These are phyloP conservation scores for Geotrichum restrictum DNA, from an alignment of 1,139 yeast species.

Conservation along the genomic window DNA sequence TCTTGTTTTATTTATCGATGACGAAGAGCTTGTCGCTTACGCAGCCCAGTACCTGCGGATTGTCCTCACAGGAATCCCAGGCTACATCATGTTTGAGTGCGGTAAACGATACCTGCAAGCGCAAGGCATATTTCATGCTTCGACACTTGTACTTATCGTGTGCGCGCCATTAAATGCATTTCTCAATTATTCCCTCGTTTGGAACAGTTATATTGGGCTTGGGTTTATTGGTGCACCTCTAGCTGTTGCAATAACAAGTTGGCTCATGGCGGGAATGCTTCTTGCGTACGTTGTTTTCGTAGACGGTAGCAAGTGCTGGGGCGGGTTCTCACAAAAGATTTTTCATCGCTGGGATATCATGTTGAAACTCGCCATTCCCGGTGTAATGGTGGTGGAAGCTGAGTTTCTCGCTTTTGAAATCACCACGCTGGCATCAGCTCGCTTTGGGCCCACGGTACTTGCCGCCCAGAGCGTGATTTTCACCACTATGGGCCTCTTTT, in stretches of 20 bases:
- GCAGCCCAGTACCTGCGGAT: conserved; percentile 64
- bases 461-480: conserved; percentile 90
- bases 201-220: conserved; percentile 59
- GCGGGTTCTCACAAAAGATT: conserved; percentile 51
- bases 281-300: conserved; percentile 50
- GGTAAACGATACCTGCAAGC: conserved; percentile 79
- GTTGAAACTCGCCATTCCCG: conserved; percentile 68
- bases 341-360: conserved; percentile 57
- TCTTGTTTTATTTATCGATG: conserved; percentile 51
- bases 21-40: conserved; percentile 52
- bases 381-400: conserved; percentile 77
- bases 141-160: conserved; percentile 66
- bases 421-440: conserved; percentile 65
- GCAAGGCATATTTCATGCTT: conserved; percentile 87
- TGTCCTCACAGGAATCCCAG: conserved; percentile 72
- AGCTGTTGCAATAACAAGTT: conserved; percentile 57
- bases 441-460: conserved; percentile 73
- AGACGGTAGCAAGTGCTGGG: conserved; percentile 70
- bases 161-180: conserved; percentile 75
- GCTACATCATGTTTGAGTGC: conserved; percentile 74
- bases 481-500: conserved; percentile 71
- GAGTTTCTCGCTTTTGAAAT: conserved; percentile 82
- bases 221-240: conserved; percentile 66
- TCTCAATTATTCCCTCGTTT: conserved; percentile 70
- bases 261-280: conserved; percentile 56